Evolutionary conservation across 1,284 basidiomycete genomes (phyloP).

Genomic region (Phellopilus nigrolimitatus): DNA sequence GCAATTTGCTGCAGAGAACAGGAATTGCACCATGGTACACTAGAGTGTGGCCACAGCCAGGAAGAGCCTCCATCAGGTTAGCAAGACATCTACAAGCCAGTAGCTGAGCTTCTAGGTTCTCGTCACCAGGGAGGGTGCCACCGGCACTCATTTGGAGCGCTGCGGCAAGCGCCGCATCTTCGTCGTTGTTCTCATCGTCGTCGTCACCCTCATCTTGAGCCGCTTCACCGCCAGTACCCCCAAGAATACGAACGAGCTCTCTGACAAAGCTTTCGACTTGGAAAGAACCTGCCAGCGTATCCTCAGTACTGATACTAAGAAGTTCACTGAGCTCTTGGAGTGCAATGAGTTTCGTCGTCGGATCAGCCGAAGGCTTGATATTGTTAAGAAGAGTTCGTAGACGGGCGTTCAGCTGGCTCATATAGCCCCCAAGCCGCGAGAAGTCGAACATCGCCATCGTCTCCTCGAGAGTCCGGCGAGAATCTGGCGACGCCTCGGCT

Average conservation of each 20-base stretch:
- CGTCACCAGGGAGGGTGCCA: slow-evolving; percentile 65
- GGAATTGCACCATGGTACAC: slow-evolving; percentile 95
- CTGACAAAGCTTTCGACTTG: slow-evolving; percentile 89
- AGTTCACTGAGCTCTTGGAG: slow-evolving; percentile 94
- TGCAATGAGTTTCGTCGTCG: slow-evolving; percentile 80
- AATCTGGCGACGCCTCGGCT: slow-evolving; percentile 36
- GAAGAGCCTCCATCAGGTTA: slow-evolving; percentile 94
- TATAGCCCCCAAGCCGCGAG: slow-evolving; percentile 83
- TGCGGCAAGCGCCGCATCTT: slow-evolving; percentile 82
- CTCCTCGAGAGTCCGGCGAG: slow-evolving; percentile 15
- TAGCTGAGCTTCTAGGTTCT: slow-evolving; percentile 88
- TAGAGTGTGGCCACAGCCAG: slow-evolving; percentile 89
- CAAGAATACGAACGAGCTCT: slow-evolving; percentile 89
- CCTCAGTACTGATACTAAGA: slow-evolving; percentile 95
- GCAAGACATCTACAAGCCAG: slow-evolving; percentile 92
- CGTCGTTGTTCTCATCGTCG: slow-evolving; percentile 61
- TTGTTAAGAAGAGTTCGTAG: slow-evolving; percentile 88
- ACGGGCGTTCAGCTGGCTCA: slow-evolving; percentile 81
- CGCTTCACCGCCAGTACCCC: slow-evolving; percentile 67
- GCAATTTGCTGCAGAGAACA: slow-evolving; percentile 90
- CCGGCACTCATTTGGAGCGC: slow-evolving; percentile 74
- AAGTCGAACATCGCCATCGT: slow-evolving; percentile 82
- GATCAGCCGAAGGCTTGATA: slow-evolving; percentile 79
- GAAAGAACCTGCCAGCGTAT: slow-evolving; percentile 93
- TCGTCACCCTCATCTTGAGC: slow-evolving; percentile 43